phyloP scores from a whole-genome alignment of 2,329 filamentous ascomycete genomes.

The Sporothrix globosa region DNA sequence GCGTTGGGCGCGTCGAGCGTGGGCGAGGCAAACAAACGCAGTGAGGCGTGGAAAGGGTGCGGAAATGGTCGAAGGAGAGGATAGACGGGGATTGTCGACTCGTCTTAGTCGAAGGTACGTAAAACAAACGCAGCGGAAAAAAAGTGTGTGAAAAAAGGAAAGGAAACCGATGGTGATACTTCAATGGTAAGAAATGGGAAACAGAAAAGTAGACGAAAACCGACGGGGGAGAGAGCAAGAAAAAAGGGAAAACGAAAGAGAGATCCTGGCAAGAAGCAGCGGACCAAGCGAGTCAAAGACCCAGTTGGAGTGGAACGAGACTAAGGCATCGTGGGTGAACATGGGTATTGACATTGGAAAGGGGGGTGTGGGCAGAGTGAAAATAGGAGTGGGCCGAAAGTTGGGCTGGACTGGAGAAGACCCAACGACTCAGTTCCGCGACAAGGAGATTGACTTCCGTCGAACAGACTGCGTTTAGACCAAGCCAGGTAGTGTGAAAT shows the following conservation, averaged over 20 bases:
- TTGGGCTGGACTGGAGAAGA: slow-evolving; percentile 26
- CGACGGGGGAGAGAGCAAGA: slow-evolving; percentile 15
- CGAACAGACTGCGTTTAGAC: slow-evolving; percentile 4
- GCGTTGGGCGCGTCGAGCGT: slow-evolving; percentile 23
- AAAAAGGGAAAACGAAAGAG: slow-evolving; percentile 16
- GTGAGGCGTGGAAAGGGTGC: not conserved
- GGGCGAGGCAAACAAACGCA: not conserved
- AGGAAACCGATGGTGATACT: slow-evolving; percentile 17
- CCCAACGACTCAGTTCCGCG: slow-evolving; percentile 11
- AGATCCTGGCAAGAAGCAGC: slow-evolving; percentile 18
- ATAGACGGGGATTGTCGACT: slow-evolving; percentile 1
- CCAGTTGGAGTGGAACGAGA: slow-evolving; percentile 27
- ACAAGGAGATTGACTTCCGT: slow-evolving; percentile 25
- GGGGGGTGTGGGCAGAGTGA: slow-evolving; percentile 20
- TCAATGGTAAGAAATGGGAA: slow-evolving; percentile 20
- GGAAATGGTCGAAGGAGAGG: slow-evolving; percentile 14
- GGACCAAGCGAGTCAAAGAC: slow-evolving; percentile 26
- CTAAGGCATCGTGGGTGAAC: slow-evolving; percentile 31
- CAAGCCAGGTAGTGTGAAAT: not conserved
- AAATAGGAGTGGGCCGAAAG: slow-evolving; percentile 23
- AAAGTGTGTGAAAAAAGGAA: slow-evolving; percentile 2
- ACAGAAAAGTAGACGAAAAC: slow-evolving; percentile 21
- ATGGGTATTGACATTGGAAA: slow-evolving; percentile 23
- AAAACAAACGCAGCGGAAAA: not conserved
- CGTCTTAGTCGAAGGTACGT: not conserved